Evolutionary conservation across 192 early-diverging fungal genomes (phyloP), one percentile per base, ranked within the genome.

Genomic region (Rhizophagus prolifer): DNA sequence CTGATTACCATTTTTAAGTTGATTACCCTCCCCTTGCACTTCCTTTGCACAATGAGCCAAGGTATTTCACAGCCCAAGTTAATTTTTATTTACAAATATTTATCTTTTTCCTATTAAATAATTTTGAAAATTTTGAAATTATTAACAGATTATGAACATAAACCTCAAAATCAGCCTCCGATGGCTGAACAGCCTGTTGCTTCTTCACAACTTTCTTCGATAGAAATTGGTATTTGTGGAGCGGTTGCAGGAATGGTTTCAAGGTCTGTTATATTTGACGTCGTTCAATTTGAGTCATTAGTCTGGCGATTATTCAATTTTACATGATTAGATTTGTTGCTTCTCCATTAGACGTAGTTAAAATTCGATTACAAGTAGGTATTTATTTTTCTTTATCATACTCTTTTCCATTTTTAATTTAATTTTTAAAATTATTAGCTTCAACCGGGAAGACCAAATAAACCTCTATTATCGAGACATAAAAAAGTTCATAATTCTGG

Each of bases 301-400:
- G 3, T 10, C 14, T 30, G 16, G 9, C 21, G 60, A 12, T 16
- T 26, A 25, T 63, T 63, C 16, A 63, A 13, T 63, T 26, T 63
- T 63, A 28, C 13, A 16, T 31, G 60, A 26, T 30, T n/a, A 76
- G 97, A 19, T 90, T 95, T 60, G 85, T 95, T 2, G 92, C 97
- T 41, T 90, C 97, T 14, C 97, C 97, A 9, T 84, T 98, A 4
- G 97, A 98, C 71, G 96, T 98, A 8, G 89, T 97, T 75, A 98
- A 98, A 82, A 96, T 96, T 66, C 88, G 94, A 30, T 86, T 93
- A 31, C 93, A 91, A 74, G 79, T 91, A 74, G 72, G 64, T 34
- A 31, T 23, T 25, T 59, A 21, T 6, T 16, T 12, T 3, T 8
- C n/a, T 14, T 44, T 12, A 44, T 12, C 10, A 38, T 8, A 8